These are phyloP conservation scores for Prosopis cineraria DNA, from an alignment of 306 rosid species.

Conservation along the genomic window DNA sequence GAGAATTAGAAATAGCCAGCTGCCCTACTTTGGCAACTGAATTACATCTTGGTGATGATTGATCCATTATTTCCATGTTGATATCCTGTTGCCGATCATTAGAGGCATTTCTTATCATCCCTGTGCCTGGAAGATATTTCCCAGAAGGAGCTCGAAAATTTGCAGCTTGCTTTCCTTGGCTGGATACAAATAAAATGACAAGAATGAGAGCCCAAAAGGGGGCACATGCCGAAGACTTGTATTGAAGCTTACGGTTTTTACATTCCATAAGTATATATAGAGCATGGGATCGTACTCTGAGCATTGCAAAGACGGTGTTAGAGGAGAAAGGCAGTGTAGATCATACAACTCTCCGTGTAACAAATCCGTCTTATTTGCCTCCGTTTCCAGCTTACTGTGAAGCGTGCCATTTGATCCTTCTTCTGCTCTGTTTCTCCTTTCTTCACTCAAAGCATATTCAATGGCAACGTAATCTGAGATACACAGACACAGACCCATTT, in stretches of 20 bases:
- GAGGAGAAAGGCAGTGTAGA: constrained; percentile 41
- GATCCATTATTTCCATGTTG: constrained; percentile 23
- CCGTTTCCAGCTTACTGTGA: constrained; percentile 38
- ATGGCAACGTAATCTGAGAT: constrained; percentile 40
- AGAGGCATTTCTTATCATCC: constrained; percentile 14
- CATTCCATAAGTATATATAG: not conserved
- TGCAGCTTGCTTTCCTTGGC: constrained; percentile 43
- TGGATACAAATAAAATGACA: constrained; percentile 6
- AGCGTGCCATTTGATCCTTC: constrained; percentile 25
- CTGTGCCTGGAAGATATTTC: constrained; percentile 10
- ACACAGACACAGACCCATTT: constrained; percentile 2
- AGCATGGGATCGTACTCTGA: constrained; percentile 43
- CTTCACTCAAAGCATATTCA: constrained; percentile 28
- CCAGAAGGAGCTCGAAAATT: constrained; percentile 40
- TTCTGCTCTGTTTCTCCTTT: constrained; percentile 12
- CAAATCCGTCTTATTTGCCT: constrained; percentile 32
- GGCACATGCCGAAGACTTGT: not conserved
- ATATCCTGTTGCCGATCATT: constrained; percentile 31
- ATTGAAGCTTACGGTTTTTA: constrained; percentile 1
- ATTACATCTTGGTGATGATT: constrained; percentile 30
- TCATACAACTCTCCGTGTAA: constrained; percentile 21
- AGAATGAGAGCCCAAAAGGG: not conserved
- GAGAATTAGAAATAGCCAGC: constrained; percentile 33
- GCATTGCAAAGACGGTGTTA: constrained; percentile 46
- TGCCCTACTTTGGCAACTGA: constrained; percentile 10